These are phyloP conservation scores for Coleophoma cylindrospora DNA, from an alignment of 2,329 filamentous ascomycete genomes.

Conservation along the genomic window DNA sequence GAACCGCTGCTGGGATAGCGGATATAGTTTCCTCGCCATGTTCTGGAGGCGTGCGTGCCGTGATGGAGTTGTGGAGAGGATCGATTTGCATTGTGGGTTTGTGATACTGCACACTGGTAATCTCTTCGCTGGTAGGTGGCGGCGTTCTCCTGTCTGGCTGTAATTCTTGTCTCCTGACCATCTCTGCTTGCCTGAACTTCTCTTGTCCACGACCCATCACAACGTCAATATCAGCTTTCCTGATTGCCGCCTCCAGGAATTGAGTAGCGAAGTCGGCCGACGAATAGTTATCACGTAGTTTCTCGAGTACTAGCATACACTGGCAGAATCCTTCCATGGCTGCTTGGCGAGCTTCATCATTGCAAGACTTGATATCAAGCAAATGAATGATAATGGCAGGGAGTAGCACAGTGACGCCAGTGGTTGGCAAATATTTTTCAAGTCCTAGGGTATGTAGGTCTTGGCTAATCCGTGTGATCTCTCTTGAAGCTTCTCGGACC, in stretches of 20 bases:
- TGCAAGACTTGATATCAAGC: conserved; percentile 82
- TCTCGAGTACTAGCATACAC: conserved; percentile 89
- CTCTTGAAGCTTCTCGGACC: conserved; percentile 76
- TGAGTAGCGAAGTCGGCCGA: conserved; percentile 95
- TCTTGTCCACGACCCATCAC: conserved; percentile 6
- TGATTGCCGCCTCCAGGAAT: conserved; percentile 87
- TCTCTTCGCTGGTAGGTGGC: conserved; percentile 6
- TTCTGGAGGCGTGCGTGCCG: conserved; percentile 14
- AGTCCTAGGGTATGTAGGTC: conserved; percentile 69
- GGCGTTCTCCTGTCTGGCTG: conserved; percentile 6
- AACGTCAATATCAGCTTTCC: conserved; percentile 68
- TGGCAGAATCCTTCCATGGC: conserved; percentile 80
- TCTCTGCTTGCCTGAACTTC: neutral
- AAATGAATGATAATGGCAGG: conserved; percentile 93
- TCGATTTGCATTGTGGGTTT: neutral
- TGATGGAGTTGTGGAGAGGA: conserved; percentile 6
- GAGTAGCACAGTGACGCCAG: conserved; percentile 83
- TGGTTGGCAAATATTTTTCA: conserved; percentile 78
- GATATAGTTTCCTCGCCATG: neutral
- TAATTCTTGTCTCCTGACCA: neutral
- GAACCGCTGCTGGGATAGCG: neutral
- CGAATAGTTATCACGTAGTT: conserved; percentile 81
- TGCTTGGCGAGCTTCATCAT: conserved; percentile 63
- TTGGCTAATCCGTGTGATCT: conserved; percentile 80
- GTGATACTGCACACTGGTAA: neutral